Percentiles rank a stretch among this genome's conserved stretches.
phyloP scores from a whole-genome alignment of 2,329 filamentous ascomycete species.

The Leptodontidium sp. region DNA sequence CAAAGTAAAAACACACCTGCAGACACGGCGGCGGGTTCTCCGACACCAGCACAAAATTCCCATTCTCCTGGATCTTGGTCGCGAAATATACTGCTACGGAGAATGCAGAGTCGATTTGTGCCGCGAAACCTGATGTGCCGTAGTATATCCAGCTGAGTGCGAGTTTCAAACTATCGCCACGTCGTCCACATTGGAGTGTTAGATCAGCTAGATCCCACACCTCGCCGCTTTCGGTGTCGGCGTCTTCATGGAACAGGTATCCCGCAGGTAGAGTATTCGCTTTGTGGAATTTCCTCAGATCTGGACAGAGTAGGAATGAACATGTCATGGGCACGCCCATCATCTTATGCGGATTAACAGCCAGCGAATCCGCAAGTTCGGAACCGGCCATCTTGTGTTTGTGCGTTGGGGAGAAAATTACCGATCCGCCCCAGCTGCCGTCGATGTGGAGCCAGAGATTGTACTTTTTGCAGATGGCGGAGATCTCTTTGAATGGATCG shows the following conservation, averaged over 20 bases:
- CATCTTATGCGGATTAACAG: constrained; percentile 98
- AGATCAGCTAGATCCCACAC: constrained; percentile 91
- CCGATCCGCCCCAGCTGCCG: constrained; percentile 87
- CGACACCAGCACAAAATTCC: constrained; percentile 75
- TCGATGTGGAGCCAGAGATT: constrained; percentile 94
- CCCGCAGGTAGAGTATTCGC: constrained; percentile 89
- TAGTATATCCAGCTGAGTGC: constrained; percentile 92
- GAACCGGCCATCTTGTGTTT: constrained; percentile 72
- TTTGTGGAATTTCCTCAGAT: constrained; percentile 78
- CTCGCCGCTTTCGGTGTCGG: constrained; percentile 60
- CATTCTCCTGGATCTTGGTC: constrained; percentile 59
- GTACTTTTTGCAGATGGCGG: constrained; percentile 73
- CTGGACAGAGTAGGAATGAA: constrained; percentile 83
- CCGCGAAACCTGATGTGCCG: constrained; percentile 75
- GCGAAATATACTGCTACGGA: constrained; percentile 75
- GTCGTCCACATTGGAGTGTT: constrained; percentile 90
- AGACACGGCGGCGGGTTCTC: constrained; percentile 83
- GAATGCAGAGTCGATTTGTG: constrained; percentile 77
- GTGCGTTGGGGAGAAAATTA: constrained; percentile 76
- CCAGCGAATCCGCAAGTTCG: constrained; percentile 80
- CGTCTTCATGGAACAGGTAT: constrained; percentile 77
- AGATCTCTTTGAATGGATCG: constrained; percentile 78
- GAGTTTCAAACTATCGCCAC: constrained; percentile 86
- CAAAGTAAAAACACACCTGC: constrained; percentile 95
- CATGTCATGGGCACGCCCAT: constrained; percentile 90